Conservation (phyloP, 2,329 filamentous ascomycete species). For the Microdochium trichocladiopsis region DNA sequence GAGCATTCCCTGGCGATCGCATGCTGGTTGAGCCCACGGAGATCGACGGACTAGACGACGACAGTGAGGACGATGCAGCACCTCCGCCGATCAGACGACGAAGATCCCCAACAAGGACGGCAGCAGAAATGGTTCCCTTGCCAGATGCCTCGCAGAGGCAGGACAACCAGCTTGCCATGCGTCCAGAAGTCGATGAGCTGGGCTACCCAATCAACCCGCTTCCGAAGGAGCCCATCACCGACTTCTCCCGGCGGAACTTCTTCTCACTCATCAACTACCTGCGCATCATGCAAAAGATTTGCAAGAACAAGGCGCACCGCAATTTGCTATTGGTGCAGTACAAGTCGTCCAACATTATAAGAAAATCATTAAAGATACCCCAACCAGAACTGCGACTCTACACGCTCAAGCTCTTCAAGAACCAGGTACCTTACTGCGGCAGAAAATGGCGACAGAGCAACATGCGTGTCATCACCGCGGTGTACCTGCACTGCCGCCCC, state of each 20-base stretch:
- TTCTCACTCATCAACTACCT: slow-evolving; percentile 93
- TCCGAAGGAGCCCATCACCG: slow-evolving; percentile 72
- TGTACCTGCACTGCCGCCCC: slow-evolving; percentile 88
- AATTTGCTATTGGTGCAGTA: slow-evolving; percentile 92
- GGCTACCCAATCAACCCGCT: slow-evolving; percentile 70
- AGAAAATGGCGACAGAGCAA: slow-evolving; percentile 97
- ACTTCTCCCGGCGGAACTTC: slow-evolving; percentile 90
- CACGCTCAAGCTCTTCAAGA: slow-evolving; percentile 97
- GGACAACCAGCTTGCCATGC: slow-evolving; percentile 25
- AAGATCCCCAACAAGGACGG: slow-evolving; percentile 34
- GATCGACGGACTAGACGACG: slow-evolving; percentile 30
- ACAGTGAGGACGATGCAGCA: slow-evolving; percentile 69
- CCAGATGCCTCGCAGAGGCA: slow-evolving; percentile 28
- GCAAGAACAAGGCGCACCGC: slow-evolving; percentile 89
- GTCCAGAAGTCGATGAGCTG: slow-evolving; percentile 74
- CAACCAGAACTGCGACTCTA: slow-evolving; percentile 84
- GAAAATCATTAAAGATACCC: slow-evolving; percentile 85
- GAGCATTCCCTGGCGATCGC: slow-evolving; percentile 18
- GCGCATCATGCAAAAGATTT: slow-evolving; percentile 95
- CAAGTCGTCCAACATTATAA: slow-evolving; percentile 87
- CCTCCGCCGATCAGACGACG: slow-evolving; percentile 73
- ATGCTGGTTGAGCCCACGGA: slow-evolving; percentile 15
- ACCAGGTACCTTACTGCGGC: slow-evolving; percentile 95
- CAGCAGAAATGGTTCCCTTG: slow-evolving; percentile 21
- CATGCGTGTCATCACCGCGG: slow-evolving; percentile 97